Base-by-base conservation (phyloP, 2,329 filamentous ascomycete genomes). In the Westerdykella sp. region DNA sequence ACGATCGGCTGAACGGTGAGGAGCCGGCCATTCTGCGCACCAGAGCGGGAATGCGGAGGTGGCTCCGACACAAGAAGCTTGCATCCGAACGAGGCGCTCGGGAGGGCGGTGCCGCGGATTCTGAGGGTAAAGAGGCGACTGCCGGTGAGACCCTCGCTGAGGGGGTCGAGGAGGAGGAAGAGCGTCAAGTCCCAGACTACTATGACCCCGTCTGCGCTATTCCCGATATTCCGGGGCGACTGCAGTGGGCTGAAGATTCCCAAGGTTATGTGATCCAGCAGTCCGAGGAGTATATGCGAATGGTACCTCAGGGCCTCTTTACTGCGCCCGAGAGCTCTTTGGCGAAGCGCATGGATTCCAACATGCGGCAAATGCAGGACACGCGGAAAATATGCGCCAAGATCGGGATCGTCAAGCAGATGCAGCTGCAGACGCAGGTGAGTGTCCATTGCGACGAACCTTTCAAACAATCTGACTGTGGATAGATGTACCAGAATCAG, bases 351-450 rank as follows among this genome's bases (percentile, higher is more conserved):
- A 84, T 98, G 68, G 87, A 96, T 55, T 80, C 82, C 43, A 98
- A 98, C 56, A 87, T 97, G 68, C 81, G 81, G 47, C 90, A 96
- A 62, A 90, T 98, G 77, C 93, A 98, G 66, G 91, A 97, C 59
- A 98, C 93, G 1, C 79, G 93, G 54, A 97, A 96, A 63, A 78
- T 98, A 23, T 95, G 89, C 58, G 89, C 89, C 10, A 98, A 97
- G 70, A 95, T 98, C 63, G 84, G 87, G 39, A 88, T 98, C 48
- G 93, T 98, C 64, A 98, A 97, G 72, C 93, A 98, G 71, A 98
- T 98, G 93, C 93, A 98, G 69, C 81, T 97, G 42, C 93, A 98
- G 66, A 87, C 89, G 40, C 93, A 96, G 78, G 87, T 88, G 79
- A 62, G 73, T 59, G 11, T 39, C 30, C 6, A 23, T 45, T 37